These are phyloP conservation scores for Linderniella brevidens DNA, from an alignment of 257 asterid genomes.

Conservation along the genomic window DNA sequence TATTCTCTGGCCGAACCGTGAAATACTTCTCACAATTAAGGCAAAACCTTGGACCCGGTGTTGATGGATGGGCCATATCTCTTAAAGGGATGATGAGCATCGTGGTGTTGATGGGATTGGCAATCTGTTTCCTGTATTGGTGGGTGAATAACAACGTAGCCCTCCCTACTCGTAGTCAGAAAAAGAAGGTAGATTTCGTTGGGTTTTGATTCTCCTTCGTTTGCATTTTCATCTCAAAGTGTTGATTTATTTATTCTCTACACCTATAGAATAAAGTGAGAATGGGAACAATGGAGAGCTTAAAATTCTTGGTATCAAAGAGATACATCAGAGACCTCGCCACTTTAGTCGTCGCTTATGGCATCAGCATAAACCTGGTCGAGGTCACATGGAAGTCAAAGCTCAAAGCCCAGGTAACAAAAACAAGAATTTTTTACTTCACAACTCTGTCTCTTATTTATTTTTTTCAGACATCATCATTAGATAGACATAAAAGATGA, in stretches of 20 bases:
- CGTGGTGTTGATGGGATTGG: slow-evolving; percentile 69
- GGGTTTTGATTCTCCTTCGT: no score
- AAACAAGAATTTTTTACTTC: neutral
- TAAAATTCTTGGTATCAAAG: slow-evolving; percentile 73
- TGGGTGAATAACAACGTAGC: slow-evolving; percentile 82
- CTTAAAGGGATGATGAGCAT: slow-evolving; percentile 91
- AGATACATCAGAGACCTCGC: slow-evolving; percentile 90
- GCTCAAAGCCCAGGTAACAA: slow-evolving; percentile 94
- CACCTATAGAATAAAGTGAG: slow-evolving; percentile 61
- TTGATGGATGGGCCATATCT: slow-evolving; percentile 99
- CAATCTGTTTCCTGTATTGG: slow-evolving; percentile 77
- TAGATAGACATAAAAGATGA: neutral
- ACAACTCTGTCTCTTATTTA: neutral
- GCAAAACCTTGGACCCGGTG: slow-evolving; percentile 72
- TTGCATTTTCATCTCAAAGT: neutral
- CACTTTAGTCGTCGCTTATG: slow-evolving; percentile 91
- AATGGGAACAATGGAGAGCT: slow-evolving; percentile 96
- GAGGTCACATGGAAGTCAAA: slow-evolving; percentile 99
- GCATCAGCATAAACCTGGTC: slow-evolving; percentile 90
- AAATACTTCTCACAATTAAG: slow-evolving; percentile 94
- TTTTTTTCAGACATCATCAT: neutral
- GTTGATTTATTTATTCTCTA: neutral
- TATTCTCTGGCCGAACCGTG: slow-evolving; percentile 96
- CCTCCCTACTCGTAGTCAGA: slow-evolving; percentile 64
- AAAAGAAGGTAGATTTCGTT: slow-evolving; percentile 62